Conservation (phyloP, 495 filamentous ascomycete species). For the Penicillium verhagenii region DNA sequence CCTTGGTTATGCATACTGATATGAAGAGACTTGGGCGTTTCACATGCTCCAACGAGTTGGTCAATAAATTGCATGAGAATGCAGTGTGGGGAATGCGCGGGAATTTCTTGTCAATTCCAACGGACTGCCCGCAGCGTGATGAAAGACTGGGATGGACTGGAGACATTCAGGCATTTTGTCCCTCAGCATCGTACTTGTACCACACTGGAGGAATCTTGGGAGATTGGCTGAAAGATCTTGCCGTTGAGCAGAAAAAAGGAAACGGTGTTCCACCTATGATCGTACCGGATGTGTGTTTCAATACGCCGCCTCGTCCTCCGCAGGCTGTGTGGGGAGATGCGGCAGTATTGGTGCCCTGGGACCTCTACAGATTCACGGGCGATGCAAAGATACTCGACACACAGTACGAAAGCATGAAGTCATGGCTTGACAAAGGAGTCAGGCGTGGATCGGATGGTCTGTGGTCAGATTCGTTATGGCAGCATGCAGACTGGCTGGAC, state of each 20-base stretch:
- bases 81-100: slow-evolving; percentile 52
- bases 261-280: slow-evolving; percentile 32
- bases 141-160: slow-evolving; percentile 58
- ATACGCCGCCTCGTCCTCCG: slow-evolving; percentile 16
- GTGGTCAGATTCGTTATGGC: slow-evolving; percentile 37
- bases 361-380: slow-evolving; percentile 41
- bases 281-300: slow-evolving; percentile 29
- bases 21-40: slow-evolving; percentile 49
- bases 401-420: slow-evolving; percentile 45
- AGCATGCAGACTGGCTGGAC: slow-evolving; percentile 57
- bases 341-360: slow-evolving; percentile 45
- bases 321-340: slow-evolving; percentile 52
- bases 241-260: slow-evolving; percentile 34
- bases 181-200: slow-evolving; percentile 51
- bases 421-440: slow-evolving; percentile 50
- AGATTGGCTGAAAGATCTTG: slow-evolving; percentile 46
- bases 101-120: slow-evolving; percentile 54
- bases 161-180: slow-evolving; percentile 49
- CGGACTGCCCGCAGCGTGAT: slow-evolving; percentile 56
- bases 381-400: slow-evolving; percentile 40
- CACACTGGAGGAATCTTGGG: slow-evolving; percentile 46
- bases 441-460: slow-evolving; percentile 37
- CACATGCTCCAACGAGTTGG: slow-evolving; percentile 41
- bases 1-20: slow-evolving; percentile 49
- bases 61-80: slow-evolving; percentile 52